Evolutionary conservation across 2,329 filamentous ascomycete species (phyloP).

Genomic region (Blastomyces parvus): DNA sequence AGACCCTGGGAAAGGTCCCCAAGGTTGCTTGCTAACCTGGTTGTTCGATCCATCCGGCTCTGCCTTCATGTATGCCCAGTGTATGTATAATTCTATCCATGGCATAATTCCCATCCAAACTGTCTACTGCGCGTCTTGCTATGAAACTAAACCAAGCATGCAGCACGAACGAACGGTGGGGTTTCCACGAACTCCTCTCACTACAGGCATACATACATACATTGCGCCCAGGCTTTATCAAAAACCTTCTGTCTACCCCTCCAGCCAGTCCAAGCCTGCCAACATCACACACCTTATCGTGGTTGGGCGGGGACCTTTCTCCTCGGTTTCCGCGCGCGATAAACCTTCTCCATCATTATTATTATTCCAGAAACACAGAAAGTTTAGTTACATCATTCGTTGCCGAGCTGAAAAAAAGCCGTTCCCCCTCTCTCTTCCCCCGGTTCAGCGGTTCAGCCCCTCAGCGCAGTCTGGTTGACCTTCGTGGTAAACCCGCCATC

Average conservation of each 20-base stretch:
- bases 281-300: not conserved
- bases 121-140: not conserved
- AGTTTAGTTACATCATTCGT: not conserved
- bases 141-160: not conserved
- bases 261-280: not conserved
- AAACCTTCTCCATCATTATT: too few relatives aligned
- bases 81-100: too few relatives aligned
- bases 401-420: not conserved
- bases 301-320: not conserved
- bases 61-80: too few relatives aligned
- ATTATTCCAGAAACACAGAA: not conserved
- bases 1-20: too few relatives aligned
- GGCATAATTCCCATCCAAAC: not conserved
- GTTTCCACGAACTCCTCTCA: not conserved
- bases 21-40: too few relatives aligned
- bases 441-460: not conserved
- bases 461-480: too few relatives aligned
- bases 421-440: too few relatives aligned
- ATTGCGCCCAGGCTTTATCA: not conserved
- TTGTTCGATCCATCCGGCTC: too few relatives aligned
- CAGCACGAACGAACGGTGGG: not conserved
- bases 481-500: not conserved
- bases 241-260: not conserved
- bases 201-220: not conserved
- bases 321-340: too few relatives aligned